Conservation (phyloP, 306 rosid species). For the Prunus dulcis region DNA sequence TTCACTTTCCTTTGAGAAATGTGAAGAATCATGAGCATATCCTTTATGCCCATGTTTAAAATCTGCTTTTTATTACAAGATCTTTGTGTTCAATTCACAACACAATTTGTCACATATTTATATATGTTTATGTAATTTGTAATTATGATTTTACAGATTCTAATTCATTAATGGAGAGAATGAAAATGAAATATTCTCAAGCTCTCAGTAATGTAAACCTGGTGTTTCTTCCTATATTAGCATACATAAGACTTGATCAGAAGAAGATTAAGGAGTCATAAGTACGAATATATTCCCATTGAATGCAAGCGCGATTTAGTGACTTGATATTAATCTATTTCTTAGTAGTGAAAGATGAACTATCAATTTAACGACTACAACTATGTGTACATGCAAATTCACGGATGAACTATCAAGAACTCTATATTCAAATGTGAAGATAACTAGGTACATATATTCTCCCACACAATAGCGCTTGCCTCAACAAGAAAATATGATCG, state of each 20-base stretch:
- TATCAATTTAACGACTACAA: not conserved
- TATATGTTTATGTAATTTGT: not conserved
- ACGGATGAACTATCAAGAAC: not conserved
- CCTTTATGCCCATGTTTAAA: not conserved
- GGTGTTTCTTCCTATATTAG: no score
- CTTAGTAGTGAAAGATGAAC: not conserved
- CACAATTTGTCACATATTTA: not conserved
- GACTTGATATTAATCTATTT: not conserved
- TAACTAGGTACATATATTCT: not conserved
- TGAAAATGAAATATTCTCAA: no score
- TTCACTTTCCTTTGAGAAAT: not conserved
- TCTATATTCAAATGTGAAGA: not conserved
- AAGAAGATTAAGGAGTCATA: no score
- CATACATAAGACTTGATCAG: no score
- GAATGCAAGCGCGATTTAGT: not conserved
- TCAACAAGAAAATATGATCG: not conserved
- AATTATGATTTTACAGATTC: no score
- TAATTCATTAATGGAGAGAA: no score
- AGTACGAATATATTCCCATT: not conserved
- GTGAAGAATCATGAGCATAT: not conserved
- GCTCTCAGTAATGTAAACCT: no score
- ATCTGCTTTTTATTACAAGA: not conserved
- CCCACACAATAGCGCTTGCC: not conserved
- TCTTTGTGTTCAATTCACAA: not conserved
- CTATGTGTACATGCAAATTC: not conserved